These are phyloP conservation scores for Mycena vulgaris DNA, from an alignment of 768 basidiomycete species.

Conservation along the genomic window DNA sequence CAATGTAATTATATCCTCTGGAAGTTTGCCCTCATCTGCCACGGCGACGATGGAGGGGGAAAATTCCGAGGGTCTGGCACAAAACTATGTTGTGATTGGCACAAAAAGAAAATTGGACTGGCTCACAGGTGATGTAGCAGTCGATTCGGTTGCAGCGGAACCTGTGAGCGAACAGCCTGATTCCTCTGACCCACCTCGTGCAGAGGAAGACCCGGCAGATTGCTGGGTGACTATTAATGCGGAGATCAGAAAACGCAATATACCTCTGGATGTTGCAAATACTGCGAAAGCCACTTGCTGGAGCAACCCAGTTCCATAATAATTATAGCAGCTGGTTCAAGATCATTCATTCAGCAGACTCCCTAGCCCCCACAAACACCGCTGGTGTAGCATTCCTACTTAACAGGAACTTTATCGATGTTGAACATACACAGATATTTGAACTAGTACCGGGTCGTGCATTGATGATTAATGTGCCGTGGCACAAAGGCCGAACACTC, in stretches of 20 bases:
- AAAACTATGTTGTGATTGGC: slow-evolving; percentile 9
- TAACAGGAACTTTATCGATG: slow-evolving; percentile 1
- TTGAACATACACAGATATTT: neutral
- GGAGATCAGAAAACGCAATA: neutral
- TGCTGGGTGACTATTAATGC: neutral
- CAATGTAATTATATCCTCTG: slow-evolving; percentile 13
- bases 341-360: neutral
- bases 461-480: neutral
- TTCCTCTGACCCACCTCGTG: neutral
- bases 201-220: neutral
- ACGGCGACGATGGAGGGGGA: slow-evolving; percentile 14
- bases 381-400: slow-evolving; percentile 2
- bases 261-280: neutral
- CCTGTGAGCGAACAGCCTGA: neutral
- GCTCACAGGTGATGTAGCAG: slow-evolving; percentile 7
- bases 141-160: neutral
- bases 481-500: neutral
- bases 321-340: neutral
- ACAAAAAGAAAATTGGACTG: slow-evolving; percentile 22
- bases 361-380: neutral
- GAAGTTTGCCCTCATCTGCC: neutral
- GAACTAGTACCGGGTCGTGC: slow-evolving; percentile 4
- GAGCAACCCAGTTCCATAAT: neutral
- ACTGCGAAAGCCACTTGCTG: neutral
- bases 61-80: neutral